Evolutionary conservation across 1,284 basidiomycete genomes (phyloP).

Genomic region (Phylloboletellus chloephorus): DNA sequence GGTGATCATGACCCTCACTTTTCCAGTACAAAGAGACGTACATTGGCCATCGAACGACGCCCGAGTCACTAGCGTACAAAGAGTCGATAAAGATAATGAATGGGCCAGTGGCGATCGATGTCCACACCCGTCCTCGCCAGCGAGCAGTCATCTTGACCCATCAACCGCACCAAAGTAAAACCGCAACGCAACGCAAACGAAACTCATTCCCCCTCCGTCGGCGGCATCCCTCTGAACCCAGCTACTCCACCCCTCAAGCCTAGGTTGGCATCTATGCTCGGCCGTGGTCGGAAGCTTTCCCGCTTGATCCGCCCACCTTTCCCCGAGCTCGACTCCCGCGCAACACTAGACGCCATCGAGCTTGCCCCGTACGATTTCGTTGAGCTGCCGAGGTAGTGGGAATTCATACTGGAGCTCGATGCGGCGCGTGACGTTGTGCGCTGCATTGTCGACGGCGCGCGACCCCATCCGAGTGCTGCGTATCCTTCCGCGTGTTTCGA

Average conservation of each 20-base stretch:
- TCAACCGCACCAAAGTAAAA: neutral
- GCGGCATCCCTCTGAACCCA: conserved; percentile 24
- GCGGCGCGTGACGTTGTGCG: conserved; percentile 25
- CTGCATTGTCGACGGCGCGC: conserved; percentile 23
- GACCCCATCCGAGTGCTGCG: conserved; percentile 28
- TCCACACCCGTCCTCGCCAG: conserved; percentile 18
- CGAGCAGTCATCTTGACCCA: conserved; percentile 12
- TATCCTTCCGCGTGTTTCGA: conserved; percentile 28
- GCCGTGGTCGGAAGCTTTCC: conserved; percentile 75
- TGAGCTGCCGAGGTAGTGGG: conserved; percentile 10
- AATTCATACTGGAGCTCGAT: conserved; percentile 14
- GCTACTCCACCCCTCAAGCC: conserved; percentile 19
- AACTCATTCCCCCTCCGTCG: conserved; percentile 26
- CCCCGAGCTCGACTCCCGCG: conserved; percentile 32
- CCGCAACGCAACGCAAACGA: neutral
- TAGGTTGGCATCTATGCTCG: conserved; percentile 50
- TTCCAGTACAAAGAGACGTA: conserved; percentile 2
- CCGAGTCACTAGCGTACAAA: conserved; percentile 19
- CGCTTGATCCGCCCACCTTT: conserved; percentile 43
- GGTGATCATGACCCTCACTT: too few species aligned
- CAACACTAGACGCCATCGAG: conserved; percentile 26
- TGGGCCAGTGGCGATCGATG: conserved; percentile 2
- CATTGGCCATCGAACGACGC: too few species aligned
- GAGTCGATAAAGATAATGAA: conserved; percentile 23
- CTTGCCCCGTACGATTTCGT: conserved; percentile 16